Percentiles rank a stretch among this genome's conserved stretches.
Evolutionary conservation across 1,284 basidiomycete species (phyloP).

Genomic region (Fomitopsis betulina): DNA sequence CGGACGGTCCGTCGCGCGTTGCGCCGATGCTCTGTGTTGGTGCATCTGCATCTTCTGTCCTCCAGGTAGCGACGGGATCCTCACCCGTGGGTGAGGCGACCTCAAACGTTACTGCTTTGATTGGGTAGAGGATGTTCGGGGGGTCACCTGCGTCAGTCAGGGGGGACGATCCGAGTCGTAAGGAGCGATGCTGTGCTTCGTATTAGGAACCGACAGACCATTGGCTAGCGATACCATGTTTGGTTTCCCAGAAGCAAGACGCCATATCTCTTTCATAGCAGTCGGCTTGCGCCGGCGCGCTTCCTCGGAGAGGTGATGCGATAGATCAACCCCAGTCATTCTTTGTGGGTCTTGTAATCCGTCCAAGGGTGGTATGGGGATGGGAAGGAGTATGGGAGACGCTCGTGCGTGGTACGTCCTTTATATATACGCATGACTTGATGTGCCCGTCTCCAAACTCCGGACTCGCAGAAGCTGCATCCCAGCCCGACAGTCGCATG

Average conservation of each 20-base stretch:
- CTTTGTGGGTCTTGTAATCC: neutral
- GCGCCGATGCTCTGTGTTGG: constrained; percentile 27
- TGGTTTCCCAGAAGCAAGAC: constrained; percentile 29
- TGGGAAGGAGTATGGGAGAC: neutral
- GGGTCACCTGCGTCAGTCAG: constrained; percentile 32
- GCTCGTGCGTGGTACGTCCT: neutral
- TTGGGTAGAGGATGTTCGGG: constrained; percentile 37
- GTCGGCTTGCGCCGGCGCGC: constrained; percentile 30
- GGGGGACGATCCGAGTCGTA: neutral
- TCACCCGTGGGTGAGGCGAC: constrained; percentile 31
- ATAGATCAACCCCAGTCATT: constrained; percentile 23
- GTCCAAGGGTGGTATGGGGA: neutral
- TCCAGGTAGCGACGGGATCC: constrained; percentile 32
- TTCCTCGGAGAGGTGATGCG: constrained; percentile 34
- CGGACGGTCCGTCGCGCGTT: constrained; percentile 29
- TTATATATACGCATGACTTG: neutral
- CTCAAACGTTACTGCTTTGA: constrained; percentile 35
- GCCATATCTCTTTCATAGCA: constrained; percentile 40
- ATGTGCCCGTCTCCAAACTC: neutral
- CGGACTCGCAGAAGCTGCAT: neutral
- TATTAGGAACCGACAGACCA: constrained; percentile 22
- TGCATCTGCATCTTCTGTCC: constrained; percentile 21
- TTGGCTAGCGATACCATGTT: constrained; percentile 38
- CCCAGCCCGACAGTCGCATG: neutral
- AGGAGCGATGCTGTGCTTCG: neutral